Evolutionary conservation across 805 yeast genomes (phyloP).

Genomic region (Ogataea wickerhamii): DNA sequence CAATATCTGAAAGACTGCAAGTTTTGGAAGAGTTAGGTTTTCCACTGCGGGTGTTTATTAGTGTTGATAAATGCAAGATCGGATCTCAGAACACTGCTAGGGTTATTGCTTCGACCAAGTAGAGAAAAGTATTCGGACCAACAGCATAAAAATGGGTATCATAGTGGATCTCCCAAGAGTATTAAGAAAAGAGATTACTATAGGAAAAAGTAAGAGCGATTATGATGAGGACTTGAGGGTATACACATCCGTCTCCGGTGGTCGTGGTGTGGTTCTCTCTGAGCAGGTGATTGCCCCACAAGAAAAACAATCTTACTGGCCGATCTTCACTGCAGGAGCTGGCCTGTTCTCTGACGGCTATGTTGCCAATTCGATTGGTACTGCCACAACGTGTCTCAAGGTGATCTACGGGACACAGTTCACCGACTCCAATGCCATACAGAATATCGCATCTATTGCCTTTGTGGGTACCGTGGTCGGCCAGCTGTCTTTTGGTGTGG

Average conservation of each 20-base stretch:
- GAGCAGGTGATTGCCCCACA: constrained; percentile 26
- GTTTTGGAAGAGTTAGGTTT: too few relatives aligned
- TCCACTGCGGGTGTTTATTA: too few relatives aligned
- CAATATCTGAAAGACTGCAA: too few relatives aligned
- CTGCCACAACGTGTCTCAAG: constrained; percentile 69
- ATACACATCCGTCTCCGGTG: constrained; percentile 18
- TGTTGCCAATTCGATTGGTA: constrained; percentile 77
- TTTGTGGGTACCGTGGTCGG: constrained; percentile 92
- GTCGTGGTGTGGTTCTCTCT: constrained; percentile 19
- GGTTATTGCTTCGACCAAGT: too few relatives aligned
- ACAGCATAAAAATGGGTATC: constrained; percentile 6
- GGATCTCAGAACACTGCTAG: too few relatives aligned
- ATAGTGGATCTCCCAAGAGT: constrained; percentile 11
- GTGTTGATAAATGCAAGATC: too few relatives aligned
- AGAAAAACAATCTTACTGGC: constrained; percentile 42
- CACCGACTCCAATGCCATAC: constrained; percentile 61
- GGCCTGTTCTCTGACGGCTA: constrained; percentile 94
- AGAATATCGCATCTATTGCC: constrained; percentile 81
- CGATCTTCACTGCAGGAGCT: constrained; percentile 82
- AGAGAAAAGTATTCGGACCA: too few relatives aligned
- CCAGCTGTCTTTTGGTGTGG: constrained; percentile 72
- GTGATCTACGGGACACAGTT: constrained; percentile 63
- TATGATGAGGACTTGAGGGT: constrained; percentile 20
- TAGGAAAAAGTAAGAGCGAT: constrained; percentile 22
- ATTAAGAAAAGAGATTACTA: constrained; percentile 25